phyloP scores from a whole-genome alignment of 2,329 filamentous ascomycete genomes.

The Herpotrichia juniperi region DNA sequence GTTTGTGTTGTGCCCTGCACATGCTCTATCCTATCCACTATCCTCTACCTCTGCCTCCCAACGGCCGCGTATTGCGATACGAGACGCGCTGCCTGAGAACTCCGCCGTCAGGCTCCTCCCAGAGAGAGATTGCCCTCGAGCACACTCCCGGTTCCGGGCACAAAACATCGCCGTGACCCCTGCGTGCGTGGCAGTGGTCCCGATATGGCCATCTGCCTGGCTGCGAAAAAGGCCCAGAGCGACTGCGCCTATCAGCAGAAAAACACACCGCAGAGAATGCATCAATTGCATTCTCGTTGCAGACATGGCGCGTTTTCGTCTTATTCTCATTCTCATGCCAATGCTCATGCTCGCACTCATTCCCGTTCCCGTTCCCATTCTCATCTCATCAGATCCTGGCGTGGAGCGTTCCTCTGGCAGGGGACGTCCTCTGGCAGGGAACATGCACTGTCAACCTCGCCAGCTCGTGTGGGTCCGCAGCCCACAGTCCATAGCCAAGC shows the following conservation, averaged over 20 bases:
- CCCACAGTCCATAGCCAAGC: too few relatives aligned
- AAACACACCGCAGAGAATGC: background rate
- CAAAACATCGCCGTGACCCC: slow-evolving; percentile 3
- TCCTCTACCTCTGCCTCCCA: background rate
- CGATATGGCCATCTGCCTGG: slow-evolving; percentile 9
- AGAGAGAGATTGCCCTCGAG: background rate
- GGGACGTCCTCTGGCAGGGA: background rate
- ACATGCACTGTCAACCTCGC: too few relatives aligned
- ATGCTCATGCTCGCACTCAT: too few relatives aligned
- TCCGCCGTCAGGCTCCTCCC: slow-evolving; percentile 2
- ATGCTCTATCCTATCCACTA: too few relatives aligned
- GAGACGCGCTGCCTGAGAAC: slow-evolving; percentile 4
- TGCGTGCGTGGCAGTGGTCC: slow-evolving; percentile 20
- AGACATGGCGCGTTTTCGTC: too few relatives aligned
- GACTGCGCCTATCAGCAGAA: slow-evolving; percentile 6
- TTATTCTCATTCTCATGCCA: too few relatives aligned
- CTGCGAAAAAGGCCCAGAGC: background rate
- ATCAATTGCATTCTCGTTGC: background rate
- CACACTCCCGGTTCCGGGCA: slow-evolving; percentile 2
- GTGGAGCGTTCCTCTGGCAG: background rate
- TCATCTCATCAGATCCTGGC: background rate
- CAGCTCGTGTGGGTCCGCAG: too few relatives aligned
- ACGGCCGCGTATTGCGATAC: background rate
- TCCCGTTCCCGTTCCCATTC: too few relatives aligned
- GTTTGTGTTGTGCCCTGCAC: too few relatives aligned